These are phyloP conservation scores for Rhodotorula graminis DNA, from an alignment of 768 basidiomycete genomes.

Conservation along the genomic window DNA sequence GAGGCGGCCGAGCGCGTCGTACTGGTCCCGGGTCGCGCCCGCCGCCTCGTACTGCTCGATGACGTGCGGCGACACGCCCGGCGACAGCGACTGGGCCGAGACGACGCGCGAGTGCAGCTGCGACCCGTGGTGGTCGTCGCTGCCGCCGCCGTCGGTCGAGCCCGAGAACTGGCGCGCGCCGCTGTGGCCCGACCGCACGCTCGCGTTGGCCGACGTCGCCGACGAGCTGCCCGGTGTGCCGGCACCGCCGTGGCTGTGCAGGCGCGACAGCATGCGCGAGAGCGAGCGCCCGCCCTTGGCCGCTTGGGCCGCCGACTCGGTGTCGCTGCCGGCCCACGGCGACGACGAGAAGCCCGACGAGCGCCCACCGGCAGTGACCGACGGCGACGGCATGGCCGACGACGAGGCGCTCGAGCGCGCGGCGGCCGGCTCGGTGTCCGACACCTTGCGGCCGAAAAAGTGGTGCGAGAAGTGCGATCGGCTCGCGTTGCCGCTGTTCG, in stretches of 20 bases:
- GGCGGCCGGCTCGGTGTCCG: constrained; percentile 1
- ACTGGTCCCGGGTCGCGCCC: constrained; percentile 15
- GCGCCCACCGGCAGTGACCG: not conserved
- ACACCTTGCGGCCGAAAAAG: constrained; percentile 7
- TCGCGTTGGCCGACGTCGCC: not conserved
- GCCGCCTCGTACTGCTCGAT: constrained; percentile 25
- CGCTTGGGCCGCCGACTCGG: not conserved
- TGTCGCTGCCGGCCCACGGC: constrained; percentile 6
- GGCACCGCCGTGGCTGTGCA: constrained; percentile 7
- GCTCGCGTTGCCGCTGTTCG: not conserved
- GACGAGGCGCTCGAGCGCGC: not conserved
- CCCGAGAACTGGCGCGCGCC: not conserved
- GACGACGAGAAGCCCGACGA: constrained; percentile 4
- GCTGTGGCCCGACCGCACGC: not conserved
- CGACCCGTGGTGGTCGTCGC: not conserved
- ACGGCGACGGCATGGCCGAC: not conserved
- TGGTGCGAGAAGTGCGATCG: not conserved
- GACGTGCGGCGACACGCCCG: not conserved
- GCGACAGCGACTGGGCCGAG: not conserved
- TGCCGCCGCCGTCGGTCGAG: not conserved
- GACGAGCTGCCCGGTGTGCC: not conserved
- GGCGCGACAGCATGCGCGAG: constrained; percentile 23
- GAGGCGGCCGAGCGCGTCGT: constrained; percentile 22
- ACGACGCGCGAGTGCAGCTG: not conserved
- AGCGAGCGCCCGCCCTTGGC: constrained; percentile 8